Evolutionary conservation across 805 yeast species (phyloP).

Genomic region (Suhomyces vadensis): DNA sequence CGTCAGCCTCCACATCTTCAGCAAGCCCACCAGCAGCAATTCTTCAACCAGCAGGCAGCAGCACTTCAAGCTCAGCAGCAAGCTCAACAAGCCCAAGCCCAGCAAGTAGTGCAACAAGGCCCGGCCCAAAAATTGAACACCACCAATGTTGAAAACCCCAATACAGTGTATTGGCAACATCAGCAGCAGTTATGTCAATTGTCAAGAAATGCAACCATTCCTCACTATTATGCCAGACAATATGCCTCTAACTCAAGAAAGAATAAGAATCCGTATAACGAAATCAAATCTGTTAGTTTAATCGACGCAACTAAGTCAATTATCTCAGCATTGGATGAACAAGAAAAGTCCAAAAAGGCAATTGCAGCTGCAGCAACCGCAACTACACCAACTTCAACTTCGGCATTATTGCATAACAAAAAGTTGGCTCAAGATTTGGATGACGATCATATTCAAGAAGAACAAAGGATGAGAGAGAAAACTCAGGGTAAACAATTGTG

Average conservation of each 20-base stretch:
- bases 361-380: slow-evolving; percentile 36
- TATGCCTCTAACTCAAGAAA: slow-evolving; percentile 71
- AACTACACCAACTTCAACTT: slow-evolving; percentile 23
- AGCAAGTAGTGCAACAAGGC: slow-evolving; percentile 15
- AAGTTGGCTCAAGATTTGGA: slow-evolving; percentile 49
- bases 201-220: slow-evolving; percentile 62
- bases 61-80: slow-evolving; percentile 12
- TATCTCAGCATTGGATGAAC: slow-evolving; percentile 40
- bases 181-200: slow-evolving; percentile 71
- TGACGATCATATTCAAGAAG: slow-evolving; percentile 52
- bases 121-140: slow-evolving; percentile 34
- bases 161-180: slow-evolving; percentile 69
- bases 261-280: slow-evolving; percentile 38
- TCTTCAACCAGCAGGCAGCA: slow-evolving; percentile 14
- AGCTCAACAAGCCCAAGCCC: slow-evolving; percentile 11
- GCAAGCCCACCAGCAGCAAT: slow-evolving; percentile 15
- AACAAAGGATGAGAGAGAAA: slow-evolving; percentile 59
- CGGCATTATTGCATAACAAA: slow-evolving; percentile 43
- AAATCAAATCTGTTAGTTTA: slow-evolving; percentile 38
- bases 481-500: slow-evolving; percentile 78
- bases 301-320: slow-evolving; percentile 44
- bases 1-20: slow-evolving; percentile 26
- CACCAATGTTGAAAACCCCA: slow-evolving; percentile 38
- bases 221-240: slow-evolving; percentile 82
- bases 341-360: slow-evolving; percentile 37